Base-by-base conservation (phyloP, 805 yeast species). In the Metschnikowia koreensis region DNA sequence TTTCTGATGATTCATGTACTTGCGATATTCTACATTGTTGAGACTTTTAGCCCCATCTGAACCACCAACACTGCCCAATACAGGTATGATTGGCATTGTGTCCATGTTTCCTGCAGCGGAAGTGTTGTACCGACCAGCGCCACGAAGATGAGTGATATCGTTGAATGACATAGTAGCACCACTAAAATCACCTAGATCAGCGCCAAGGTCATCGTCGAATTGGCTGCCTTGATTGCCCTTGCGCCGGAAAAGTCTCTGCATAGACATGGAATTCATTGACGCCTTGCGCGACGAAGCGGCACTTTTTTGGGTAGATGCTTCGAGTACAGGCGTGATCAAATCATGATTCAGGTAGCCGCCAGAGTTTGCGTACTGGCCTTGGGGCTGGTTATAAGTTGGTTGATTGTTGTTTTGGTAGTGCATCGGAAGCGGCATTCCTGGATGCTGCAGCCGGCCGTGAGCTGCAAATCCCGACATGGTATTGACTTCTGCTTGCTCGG, bases 71-170 rank as follows among this genome's bases (percentile, higher is more conserved):
- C 78, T 67, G 6, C 80, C 73, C 3, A 87, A 49, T 0, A 90
- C 86, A 7, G 96, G 96, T 38, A 88, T 87, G 55, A 85, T 82
- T 8, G 94, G 92, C 0, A 89, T 77, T 0, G 92, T 77, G 55
- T 85, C 89, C 50, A 73, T 66, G 7, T 66, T 48, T 33, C 62
- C 57, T 13, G 39, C 64, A 46, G 41, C 69, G 54, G 46, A 75
- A 33, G 58, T 71, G 3, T 85, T 86, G 62, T 85, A 86, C 26
- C 62, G 48, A 33, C 89, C 88, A 38, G 86, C 76, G 57, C 84
- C 89, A 46, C 86, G 72, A 1, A 84, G 68, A 45, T 84, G 84
- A 26, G 82, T 71, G 9, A 88, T 70, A 60, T 87, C 92, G 55
- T 81, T 82, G 56, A 85, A 84, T 0, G 89, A 80, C 55, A 86